phyloP scores from a whole-genome alignment of 768 basidiomycete species.

The Neoboletus magnificus region DNA sequence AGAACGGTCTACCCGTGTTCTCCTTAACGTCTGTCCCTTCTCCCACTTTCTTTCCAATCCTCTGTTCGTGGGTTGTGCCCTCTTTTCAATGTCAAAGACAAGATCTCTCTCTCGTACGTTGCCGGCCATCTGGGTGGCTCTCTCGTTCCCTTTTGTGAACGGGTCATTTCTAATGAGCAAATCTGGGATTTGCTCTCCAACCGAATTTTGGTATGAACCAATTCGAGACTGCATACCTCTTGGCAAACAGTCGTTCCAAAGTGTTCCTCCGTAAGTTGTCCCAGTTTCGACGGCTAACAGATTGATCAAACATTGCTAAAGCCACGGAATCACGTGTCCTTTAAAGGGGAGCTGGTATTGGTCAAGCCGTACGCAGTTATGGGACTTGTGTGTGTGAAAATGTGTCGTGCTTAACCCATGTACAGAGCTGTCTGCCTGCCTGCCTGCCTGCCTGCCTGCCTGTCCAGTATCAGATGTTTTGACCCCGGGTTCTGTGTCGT shows the following conservation, averaged over 20 bases:
- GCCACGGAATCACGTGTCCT: constrained; percentile 8
- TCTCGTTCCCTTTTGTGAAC: constrained; percentile 9
- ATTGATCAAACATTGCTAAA: constrained; percentile 3
- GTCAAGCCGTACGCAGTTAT: constrained; percentile 11
- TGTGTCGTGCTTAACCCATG: neutral
- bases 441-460: constrained; percentile 12
- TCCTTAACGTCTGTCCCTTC: neutral
- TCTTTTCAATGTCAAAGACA: constrained; percentile 2
- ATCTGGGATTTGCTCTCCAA: constrained; percentile 10
- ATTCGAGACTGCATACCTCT: constrained; percentile 8
- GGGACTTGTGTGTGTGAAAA: neutral
- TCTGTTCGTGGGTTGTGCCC: constrained; percentile 3
- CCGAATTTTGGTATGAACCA: constrained; percentile 17
- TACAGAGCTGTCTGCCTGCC: constrained; percentile 13
- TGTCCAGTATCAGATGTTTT: neutral
- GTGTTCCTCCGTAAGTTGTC: constrained; percentile 14
- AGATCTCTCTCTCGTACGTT: neutral
- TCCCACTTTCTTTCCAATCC: neutral
- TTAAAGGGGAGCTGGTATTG: constrained; percentile 11
- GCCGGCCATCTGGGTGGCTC: neutral
- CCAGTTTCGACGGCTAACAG: neutral
- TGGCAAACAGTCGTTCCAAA: neutral
- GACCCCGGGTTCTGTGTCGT: neutral
- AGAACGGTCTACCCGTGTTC: neutral
- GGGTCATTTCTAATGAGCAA: constrained; percentile 5